Base-by-base conservation (phyloP, 495 filamentous ascomycete species). In the Xylaria sp. region DNA sequence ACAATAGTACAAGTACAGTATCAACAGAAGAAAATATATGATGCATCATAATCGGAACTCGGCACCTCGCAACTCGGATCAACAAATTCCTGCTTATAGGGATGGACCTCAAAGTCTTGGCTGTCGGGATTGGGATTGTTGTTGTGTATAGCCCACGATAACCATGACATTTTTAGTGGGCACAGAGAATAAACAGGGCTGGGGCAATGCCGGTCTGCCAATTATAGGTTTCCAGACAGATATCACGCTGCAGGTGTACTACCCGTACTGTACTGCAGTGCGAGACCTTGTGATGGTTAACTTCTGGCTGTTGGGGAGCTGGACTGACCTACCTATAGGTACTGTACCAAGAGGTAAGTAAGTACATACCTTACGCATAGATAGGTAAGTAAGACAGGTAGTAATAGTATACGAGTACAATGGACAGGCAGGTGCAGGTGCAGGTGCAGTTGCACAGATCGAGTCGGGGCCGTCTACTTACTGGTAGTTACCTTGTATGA, bases 31-130 rank as follows among this genome's bases (percentile, higher is more conserved):
- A 37, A 9, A 37, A 17, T 35, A 24, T 17, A 12, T 5, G 44
- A 2, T 11, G 57, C 17, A 59, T 35, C 17, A 19, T 26, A 2
- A n/a, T 55, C 64, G 64, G 64, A 67, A 41, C 12, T 67, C 64
- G 64, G 64, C 64, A 67, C 48, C 11, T 59, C 19, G 57, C 57
- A 59, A 37, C n/a, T 62, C 43, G 35, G 19, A 5, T 26, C 33
- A 57, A 59, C 5, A n/a, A 37, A 59, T 59, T 58, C 33, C 57
- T 59, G 57, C 57, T 37, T 4, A 37, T 35, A 17, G 53, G 53
- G 33, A 57, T 57, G 53, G 53, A 58, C 33, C 53, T 58, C n/a
- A 29, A 33, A 29, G 58, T 62, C 59, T 62, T 62, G 59, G 59
- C 59, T 43, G 59, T 62, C 37, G 59, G 59, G 37, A 43, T 31